Evolutionary conservation across 1,139 yeast species (phyloP).

Genomic region (Pichia sp.): DNA sequence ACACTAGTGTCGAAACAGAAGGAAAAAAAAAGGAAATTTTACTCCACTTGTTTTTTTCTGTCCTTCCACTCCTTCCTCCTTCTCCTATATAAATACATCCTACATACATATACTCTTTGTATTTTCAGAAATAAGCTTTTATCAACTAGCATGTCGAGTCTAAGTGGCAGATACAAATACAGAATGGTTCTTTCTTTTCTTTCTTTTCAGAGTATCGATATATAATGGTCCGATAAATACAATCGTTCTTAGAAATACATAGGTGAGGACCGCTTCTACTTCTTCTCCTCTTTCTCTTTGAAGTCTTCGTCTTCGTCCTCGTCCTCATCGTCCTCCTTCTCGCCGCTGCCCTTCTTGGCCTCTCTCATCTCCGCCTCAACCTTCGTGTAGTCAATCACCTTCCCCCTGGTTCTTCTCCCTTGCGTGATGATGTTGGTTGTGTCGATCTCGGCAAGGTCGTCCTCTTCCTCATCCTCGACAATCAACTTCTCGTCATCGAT

Average conservation of each 20-base stretch:
- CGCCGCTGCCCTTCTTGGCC: slow-evolving; percentile 44
- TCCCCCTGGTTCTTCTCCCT: slow-evolving; percentile 90
- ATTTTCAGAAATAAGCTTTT: slow-evolving; percentile 1
- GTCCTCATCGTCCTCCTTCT: slow-evolving; percentile 44
- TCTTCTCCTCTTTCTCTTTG: slow-evolving; percentile 20
- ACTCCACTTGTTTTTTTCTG: background rate
- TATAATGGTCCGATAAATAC: background rate
- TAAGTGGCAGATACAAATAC: background rate
- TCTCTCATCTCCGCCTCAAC: slow-evolving; percentile 71
- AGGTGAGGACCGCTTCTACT: background rate
- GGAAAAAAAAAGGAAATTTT: background rate
- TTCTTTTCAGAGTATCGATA: background rate
- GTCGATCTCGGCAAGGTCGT: slow-evolving; percentile 80
- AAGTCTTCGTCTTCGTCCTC: slow-evolving; percentile 33
- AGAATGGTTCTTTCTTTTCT: background rate
- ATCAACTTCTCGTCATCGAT: slow-evolving; percentile 53
- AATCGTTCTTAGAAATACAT: background rate
- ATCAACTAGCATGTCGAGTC: background rate
- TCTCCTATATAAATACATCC: background rate
- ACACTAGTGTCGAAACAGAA: slow-evolving; percentile 1
- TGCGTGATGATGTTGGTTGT: slow-evolving; percentile 74
- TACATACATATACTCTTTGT: background rate
- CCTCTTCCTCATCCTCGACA: slow-evolving; percentile 67
- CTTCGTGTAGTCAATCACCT: slow-evolving; percentile 78
- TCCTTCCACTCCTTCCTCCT: background rate